phyloP scores from a whole-genome alignment of 805 yeast genomes.

The Lachancea cidri region DNA sequence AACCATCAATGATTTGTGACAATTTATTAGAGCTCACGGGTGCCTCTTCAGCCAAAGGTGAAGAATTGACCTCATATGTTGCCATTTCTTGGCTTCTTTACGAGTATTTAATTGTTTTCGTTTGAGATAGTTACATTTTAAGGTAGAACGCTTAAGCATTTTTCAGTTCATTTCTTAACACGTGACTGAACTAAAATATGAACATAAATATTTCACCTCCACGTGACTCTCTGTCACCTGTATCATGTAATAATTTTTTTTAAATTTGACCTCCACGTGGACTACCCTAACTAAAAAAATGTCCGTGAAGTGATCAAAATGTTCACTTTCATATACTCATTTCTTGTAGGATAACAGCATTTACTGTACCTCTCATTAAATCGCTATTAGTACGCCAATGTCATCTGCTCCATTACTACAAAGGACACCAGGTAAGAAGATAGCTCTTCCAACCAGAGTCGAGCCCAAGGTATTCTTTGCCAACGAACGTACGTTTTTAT shows the following conservation, averaged over 20 bases:
- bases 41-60: slow-evolving; percentile 3
- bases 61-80: slow-evolving; percentile 3
- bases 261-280: not conserved
- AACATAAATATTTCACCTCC: too few species aligned
- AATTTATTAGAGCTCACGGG: slow-evolving; percentile 3
- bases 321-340: not conserved
- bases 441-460: slow-evolving; percentile 95
- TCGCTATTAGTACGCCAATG: slow-evolving; percentile 34
- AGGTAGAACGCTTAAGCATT: too few species aligned
- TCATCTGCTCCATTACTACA: slow-evolving; percentile 65
- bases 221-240: too few species aligned
- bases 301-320: not conserved
- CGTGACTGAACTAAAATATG: too few species aligned
- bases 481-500: slow-evolving; percentile 94
- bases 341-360: not conserved
- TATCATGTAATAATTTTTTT: too few species aligned
- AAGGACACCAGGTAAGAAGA: slow-evolving; percentile 79
- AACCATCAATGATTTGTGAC: slow-evolving; percentile 2
- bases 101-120: too few species aligned
- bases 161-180: too few species aligned
- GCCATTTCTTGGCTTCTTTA: not conserved
- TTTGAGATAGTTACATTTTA: too few species aligned
- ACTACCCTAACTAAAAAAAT: not conserved
- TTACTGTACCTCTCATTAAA: not conserved
- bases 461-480: slow-evolving; percentile 99